Percentiles rank a stretch among this genome's conserved stretches.
These are phyloP conservation scores for Solanum hybrid DNA, from an alignment of 305 asterid genomes.

Conservation along the genomic window DNA sequence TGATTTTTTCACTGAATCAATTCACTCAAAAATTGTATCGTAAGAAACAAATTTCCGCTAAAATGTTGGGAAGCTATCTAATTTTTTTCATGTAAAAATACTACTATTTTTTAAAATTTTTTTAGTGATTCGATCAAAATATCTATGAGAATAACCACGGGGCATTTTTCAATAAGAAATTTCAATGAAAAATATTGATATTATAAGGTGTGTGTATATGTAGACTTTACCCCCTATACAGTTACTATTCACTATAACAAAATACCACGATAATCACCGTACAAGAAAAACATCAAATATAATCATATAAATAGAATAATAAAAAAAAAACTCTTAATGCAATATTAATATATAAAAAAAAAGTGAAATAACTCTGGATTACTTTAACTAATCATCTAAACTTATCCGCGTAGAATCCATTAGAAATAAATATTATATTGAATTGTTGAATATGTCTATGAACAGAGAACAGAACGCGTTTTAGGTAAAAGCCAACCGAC, in stretches of 20 bases:
- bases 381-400: background rate
- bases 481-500: background rate
- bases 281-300: background rate
- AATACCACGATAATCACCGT: fast-evolving
- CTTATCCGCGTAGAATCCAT: background rate
- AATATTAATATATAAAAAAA: too few species aligned
- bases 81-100: too few species aligned
- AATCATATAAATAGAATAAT: too few species aligned
- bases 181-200: too few species aligned
- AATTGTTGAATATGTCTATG: background rate
- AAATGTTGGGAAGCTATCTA: fast-evolving
- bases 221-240: background rate
- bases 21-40: background rate
- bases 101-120: too few species aligned
- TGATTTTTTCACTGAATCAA: background rate
- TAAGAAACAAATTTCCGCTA: fast-evolving
- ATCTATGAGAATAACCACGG: fast-evolving
- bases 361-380: fast-evolving
- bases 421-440: background rate
- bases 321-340: background rate
- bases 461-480: background rate
- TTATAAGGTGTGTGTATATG: too few species aligned
- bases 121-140: too few species aligned
- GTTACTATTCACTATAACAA: background rate
- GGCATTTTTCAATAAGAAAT: fast-evolving